Percentiles rank a stretch among this genome's conserved stretches.
phyloP scores from a whole-genome alignment of 2,329 filamentous ascomycete species.

The Aspergillus sp. region DNA sequence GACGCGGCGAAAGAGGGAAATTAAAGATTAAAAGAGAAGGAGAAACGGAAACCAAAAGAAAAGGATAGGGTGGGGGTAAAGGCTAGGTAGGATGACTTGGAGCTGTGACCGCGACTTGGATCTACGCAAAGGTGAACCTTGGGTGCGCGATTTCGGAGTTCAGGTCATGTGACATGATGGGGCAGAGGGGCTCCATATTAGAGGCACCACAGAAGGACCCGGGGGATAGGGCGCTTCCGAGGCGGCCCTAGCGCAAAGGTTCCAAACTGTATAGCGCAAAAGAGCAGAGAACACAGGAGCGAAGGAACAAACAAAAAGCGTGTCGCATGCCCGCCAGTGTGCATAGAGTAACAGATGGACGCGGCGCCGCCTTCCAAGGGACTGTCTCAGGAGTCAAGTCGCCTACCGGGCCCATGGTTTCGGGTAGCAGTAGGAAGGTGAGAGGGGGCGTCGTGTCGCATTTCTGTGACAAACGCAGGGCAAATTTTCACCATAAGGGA shows the following conservation, averaged over 20 bases:
- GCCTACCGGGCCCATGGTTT: not conserved
- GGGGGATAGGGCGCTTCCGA: conserved; percentile 10
- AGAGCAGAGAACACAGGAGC: not conserved
- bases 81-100: conserved; percentile 6
- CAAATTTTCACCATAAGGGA: not conserved
- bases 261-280: conserved; percentile 9
- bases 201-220: conserved; percentile 8
- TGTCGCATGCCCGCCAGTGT: not conserved
- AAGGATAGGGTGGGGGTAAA: conserved; percentile 1
- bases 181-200: conserved; percentile 1
- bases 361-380: not conserved
- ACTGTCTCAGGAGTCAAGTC: not conserved
- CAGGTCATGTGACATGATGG: conserved; percentile 10
- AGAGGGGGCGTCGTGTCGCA: not conserved
- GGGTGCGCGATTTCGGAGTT: conserved; percentile 8
- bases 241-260: conserved; percentile 11
- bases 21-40: conserved; percentile 1
- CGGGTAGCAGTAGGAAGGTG: not conserved
- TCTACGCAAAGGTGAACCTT: conserved; percentile 2
- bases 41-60: not conserved
- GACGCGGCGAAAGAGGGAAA: conserved; percentile 6
- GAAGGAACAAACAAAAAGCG: not conserved
- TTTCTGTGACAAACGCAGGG: not conserved
- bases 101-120: conserved; percentile 9
- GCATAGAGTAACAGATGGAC: not conserved